Conservation (phyloP, 1,284 basidiomycete species). For the Boletus smithii region DNA sequence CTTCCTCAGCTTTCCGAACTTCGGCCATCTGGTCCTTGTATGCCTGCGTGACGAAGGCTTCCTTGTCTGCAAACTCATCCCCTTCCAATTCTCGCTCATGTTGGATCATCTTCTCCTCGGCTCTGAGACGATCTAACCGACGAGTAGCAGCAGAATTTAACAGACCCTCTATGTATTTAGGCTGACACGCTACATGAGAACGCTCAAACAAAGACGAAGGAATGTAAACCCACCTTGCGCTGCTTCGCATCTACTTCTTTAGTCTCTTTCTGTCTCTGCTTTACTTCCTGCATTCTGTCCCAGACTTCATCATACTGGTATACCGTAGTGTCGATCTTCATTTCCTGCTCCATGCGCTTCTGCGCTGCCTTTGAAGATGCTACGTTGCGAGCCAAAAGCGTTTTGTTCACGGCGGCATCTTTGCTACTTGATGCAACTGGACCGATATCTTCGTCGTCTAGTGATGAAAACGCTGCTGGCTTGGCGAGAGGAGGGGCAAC, state of each 20-base stretch:
- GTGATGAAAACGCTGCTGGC: slow-evolving; percentile 57
- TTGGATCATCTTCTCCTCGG: slow-evolving; percentile 98
- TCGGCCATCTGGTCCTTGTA: slow-evolving; percentile 97
- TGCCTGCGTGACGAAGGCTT: slow-evolving; percentile 94
- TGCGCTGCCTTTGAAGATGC: slow-evolving; percentile 56
- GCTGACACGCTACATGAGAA: slow-evolving; percentile 45
- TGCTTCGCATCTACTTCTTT: slow-evolving; percentile 73
- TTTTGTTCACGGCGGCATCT: slow-evolving; percentile 46
- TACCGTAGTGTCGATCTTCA: slow-evolving; percentile 77
- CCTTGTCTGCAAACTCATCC: slow-evolving; percentile 92
- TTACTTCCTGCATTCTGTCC: slow-evolving; percentile 91
- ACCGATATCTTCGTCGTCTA: slow-evolving; percentile 59
- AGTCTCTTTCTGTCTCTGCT: slow-evolving; percentile 66
- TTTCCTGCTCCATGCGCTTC: slow-evolving; percentile 73
- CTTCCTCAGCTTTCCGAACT: slow-evolving; percentile 85
- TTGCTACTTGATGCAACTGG: slow-evolving; percentile 40
- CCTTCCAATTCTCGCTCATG: slow-evolving; percentile 91
- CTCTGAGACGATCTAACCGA: slow-evolving; percentile 86
- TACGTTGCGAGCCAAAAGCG: slow-evolving; percentile 54
- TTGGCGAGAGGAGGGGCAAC: slow-evolving; percentile 55
- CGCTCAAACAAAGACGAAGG: slow-evolving; percentile 6
- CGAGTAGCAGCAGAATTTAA: slow-evolving; percentile 84
- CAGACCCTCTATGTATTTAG: slow-evolving; percentile 89
- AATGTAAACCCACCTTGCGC: slow-evolving; percentile 57
- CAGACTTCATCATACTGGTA: slow-evolving; percentile 97